These are phyloP conservation scores for Russula vinacea DNA, from an alignment of 768 basidiomycete species.

Conservation along the genomic window DNA sequence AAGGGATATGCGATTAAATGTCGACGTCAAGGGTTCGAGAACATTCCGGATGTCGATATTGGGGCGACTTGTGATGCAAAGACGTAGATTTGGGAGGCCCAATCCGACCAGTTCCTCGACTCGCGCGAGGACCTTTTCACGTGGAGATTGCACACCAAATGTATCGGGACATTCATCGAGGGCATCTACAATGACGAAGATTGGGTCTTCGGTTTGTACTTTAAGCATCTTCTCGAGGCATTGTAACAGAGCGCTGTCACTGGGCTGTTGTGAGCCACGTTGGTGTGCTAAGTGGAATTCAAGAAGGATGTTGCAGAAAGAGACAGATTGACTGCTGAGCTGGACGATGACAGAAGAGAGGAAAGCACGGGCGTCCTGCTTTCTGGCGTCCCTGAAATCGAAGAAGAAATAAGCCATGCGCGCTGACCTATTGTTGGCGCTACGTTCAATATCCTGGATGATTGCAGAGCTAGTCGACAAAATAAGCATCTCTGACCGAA, in stretches of 20 bases:
- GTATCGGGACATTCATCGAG: background rate
- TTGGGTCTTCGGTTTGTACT: too few relatives aligned
- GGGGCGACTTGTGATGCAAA: too few relatives aligned
- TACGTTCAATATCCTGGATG: background rate
- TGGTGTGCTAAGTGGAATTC: too few relatives aligned
- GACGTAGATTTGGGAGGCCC: too few relatives aligned
- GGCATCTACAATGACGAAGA: background rate
- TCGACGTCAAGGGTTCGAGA: too few relatives aligned
- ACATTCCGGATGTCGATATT: too few relatives aligned
- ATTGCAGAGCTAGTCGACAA: background rate
- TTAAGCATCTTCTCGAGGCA: background rate
- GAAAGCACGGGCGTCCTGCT: background rate
- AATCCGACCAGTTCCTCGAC: too few relatives aligned
- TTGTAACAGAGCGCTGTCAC: background rate
- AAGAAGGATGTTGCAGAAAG: background rate
- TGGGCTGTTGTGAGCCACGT: background rate
- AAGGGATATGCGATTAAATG: too few relatives aligned
- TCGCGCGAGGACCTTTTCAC: background rate
- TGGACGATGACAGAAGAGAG: conserved; percentile 1
- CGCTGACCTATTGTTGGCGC: background rate
- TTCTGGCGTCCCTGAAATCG: background rate
- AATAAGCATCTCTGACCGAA: background rate
- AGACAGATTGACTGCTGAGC: background rate
- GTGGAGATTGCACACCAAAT: background rate
- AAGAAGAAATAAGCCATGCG: background rate